Evolutionary conservation across 495 filamentous ascomycete genomes (phyloP), one percentile per base, ranked within the genome.

Genomic region (Elasticomyces elasticus): DNA sequence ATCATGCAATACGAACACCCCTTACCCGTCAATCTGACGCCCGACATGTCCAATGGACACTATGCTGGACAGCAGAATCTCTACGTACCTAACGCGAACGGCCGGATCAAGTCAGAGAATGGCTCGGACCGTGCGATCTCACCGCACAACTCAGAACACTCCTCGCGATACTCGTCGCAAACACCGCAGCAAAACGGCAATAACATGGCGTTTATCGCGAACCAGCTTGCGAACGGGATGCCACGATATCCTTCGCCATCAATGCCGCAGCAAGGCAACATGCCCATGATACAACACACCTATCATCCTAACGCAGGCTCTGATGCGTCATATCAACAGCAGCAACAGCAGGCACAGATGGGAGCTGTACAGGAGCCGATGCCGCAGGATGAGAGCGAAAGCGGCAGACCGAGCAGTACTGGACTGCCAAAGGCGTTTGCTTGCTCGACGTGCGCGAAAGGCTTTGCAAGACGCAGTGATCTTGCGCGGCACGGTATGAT

Each of bases 381-480:
- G 33, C 69, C 66, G 46, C 66, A 63, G 38, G 62, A 64, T 40
- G 69, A 68, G 52, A 59, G 22, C 46, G 64, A 60, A 37, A 59
- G 59, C 48, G 54, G 55, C 40, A 63, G 59, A 60, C 56, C 75
- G 13, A 71, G 56, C 17, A 47, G 59, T n/a, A 72, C 71, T 47
- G 72, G 76, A 44, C 76, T 78, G 49, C 75, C 79, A 4, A 95
- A 95, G 68, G 84, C 86, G 0, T 98, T 92, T 62, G 82, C 89
- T n/a, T 98, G 92, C 68, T 84, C 79, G 26, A 87, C 82, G 11
- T 98, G 92, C 67, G 80, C 77, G 26, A 98, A 98, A 67, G 87
- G 85, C 17, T 98, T 98, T 66, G 92, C 92, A 49, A 78, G 92
- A 56, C 77, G 92, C 51, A 97, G 94, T 69, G 92, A 98, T 70